Evolutionary conservation across 208 protist genomes (phyloP).

Genomic region (Hexamita inflata): DNA sequence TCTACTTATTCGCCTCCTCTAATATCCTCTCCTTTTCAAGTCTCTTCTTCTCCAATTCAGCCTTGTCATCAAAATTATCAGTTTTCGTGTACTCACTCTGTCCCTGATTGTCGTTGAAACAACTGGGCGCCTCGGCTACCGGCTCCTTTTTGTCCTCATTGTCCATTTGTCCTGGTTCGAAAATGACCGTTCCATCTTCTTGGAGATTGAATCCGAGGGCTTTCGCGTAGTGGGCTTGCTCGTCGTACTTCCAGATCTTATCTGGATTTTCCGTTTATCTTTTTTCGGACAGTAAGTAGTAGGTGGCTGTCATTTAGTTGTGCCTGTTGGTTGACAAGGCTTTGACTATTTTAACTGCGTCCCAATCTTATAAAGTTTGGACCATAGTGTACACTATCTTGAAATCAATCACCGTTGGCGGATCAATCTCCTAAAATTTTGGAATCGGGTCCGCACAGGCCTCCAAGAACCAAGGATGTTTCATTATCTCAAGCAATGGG

Average conservation of each 20-base stretch:
- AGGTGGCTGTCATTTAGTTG: constrained; percentile 36
- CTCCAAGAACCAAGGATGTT: constrained; percentile 47
- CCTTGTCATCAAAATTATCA: no score
- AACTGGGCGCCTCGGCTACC: no score
- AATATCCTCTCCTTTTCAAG: no score
- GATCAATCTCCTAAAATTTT: neutral
- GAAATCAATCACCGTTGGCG: neutral
- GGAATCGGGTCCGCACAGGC: neutral
- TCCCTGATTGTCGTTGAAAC: no score
- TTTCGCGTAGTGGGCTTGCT: neutral
- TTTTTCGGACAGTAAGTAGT: constrained; percentile 26
- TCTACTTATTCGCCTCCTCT: no score
- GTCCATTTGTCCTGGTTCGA: no score
- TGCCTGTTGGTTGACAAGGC: constrained; percentile 29
- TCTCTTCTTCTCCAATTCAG: no score
- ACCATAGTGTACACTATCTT: neutral
- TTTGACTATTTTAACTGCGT: neutral
- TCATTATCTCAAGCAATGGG: constrained; percentile 51
- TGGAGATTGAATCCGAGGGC: neutral
- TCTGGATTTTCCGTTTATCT: neutral
- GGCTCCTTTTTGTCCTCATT: no score
- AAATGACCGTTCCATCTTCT: neutral
- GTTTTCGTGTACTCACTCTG: no score
- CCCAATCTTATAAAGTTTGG: neutral
- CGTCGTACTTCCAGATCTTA: constrained; percentile 21